Conservation (phyloP, 805 yeast species). For the Yarrowia sp. region DNA sequence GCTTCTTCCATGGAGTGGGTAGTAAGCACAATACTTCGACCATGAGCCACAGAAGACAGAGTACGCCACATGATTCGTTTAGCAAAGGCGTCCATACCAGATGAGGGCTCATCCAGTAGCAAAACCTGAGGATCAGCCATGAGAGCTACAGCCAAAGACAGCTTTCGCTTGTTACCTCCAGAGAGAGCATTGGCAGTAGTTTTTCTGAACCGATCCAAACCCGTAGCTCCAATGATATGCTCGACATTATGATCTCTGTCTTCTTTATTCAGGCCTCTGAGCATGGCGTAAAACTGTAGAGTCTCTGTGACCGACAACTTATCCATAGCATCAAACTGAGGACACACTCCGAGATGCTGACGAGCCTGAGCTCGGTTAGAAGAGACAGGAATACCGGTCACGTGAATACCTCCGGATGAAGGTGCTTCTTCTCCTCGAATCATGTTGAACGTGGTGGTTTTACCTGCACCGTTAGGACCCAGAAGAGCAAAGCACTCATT, state of each 20-base stretch:
- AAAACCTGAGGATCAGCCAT: slow-evolving; percentile 42
- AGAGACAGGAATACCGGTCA: slow-evolving; percentile 36
- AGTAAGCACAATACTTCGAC: slow-evolving; percentile 40
- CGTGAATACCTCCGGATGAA: slow-evolving; percentile 37
- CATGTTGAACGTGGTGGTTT: slow-evolving; percentile 42
- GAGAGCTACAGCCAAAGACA: slow-evolving; percentile 40
- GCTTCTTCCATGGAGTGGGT: slow-evolving; percentile 44
- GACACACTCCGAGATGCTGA: slow-evolving; percentile 41
- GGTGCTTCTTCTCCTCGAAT: slow-evolving; percentile 41
- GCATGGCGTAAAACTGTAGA: slow-evolving; percentile 38
- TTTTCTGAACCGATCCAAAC: slow-evolving; percentile 37
- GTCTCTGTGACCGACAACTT: slow-evolving; percentile 39
- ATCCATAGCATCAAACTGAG: slow-evolving; percentile 44
- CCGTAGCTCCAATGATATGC: slow-evolving; percentile 39
- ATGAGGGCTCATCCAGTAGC: slow-evolving; percentile 42
- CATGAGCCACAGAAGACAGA: slow-evolving; percentile 37
- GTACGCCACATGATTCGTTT: slow-evolving; percentile 43
- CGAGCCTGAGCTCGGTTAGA: slow-evolving; percentile 37
- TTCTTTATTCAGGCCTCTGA: slow-evolving; percentile 36
- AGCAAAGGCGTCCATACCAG: slow-evolving; percentile 43
- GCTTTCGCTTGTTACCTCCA: slow-evolving; percentile 42
- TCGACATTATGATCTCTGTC: slow-evolving; percentile 36
- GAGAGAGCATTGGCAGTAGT: slow-evolving; percentile 39
- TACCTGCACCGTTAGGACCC: slow-evolving; percentile 44
- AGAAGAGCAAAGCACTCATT: slow-evolving; percentile 41